Conservation (phyloP, 1,139 yeast species). For the Lodderomyces jiufengensis region DNA sequence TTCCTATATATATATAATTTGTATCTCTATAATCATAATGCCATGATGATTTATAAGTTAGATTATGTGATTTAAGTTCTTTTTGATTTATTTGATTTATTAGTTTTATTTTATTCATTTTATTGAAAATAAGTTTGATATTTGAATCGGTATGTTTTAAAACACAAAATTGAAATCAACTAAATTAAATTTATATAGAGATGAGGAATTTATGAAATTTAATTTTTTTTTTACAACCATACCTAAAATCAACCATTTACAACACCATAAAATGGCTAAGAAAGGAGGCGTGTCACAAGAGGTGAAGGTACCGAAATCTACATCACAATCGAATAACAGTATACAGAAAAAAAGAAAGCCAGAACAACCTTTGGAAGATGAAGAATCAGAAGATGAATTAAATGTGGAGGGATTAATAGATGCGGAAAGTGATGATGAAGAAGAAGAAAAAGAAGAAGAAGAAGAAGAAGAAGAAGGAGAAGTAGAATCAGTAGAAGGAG, state of each 20-base stretch:
- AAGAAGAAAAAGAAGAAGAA: constrained; percentile 25
- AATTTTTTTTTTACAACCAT: constrained; percentile 3
- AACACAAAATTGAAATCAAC: constrained; percentile 1
- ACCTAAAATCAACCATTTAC: constrained; percentile 5
- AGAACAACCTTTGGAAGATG: constrained; percentile 15
- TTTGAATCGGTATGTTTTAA: no score
- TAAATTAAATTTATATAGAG: background rate
- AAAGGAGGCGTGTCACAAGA: constrained; percentile 3
- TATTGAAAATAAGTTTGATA: no score
- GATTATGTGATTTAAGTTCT: constrained; percentile 62
- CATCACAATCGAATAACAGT: constrained; percentile 3
- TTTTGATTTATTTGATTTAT: constrained; percentile 61
- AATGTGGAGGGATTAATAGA: constrained; percentile 27
- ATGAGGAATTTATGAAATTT: background rate
- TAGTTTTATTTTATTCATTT: constrained; percentile 44
- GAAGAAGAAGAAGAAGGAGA: constrained; percentile 20
- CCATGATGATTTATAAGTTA: constrained; percentile 73
- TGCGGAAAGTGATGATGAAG: constrained; percentile 19
- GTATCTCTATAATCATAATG: constrained; percentile 80
- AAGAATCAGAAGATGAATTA: constrained; percentile 24
- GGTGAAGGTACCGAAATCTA: constrained; percentile 5
- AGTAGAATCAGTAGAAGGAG: constrained; percentile 26
- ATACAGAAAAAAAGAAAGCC: constrained; percentile 18
- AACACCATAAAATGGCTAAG: constrained; percentile 14
- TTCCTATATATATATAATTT: constrained; percentile 57